phyloP scores from a whole-genome alignment of 768 basidiomycete genomes.

The Kwoniella mangroviensis region DNA sequence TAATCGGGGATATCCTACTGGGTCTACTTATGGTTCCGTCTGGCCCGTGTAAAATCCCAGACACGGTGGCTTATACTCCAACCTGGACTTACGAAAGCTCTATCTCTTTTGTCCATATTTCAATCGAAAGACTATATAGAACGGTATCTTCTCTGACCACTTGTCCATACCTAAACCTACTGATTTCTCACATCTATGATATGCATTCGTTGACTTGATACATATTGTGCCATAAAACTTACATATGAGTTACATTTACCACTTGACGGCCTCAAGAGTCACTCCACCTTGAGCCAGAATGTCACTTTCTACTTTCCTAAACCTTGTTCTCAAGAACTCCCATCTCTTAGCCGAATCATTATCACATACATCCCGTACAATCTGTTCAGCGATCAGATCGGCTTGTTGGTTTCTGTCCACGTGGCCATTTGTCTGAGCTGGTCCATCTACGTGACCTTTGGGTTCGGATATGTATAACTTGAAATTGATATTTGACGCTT shows the following conservation, averaged over 20 bases:
- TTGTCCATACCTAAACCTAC: too few relatives aligned
- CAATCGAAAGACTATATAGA: too few relatives aligned
- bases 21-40: not conserved
- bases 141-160: too few relatives aligned
- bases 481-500: conserved; percentile 13
- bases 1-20: not conserved
- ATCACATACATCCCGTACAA: conserved; percentile 63
- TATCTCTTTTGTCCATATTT: too few relatives aligned
- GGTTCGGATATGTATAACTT: not conserved
- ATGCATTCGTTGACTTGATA: too few relatives aligned
- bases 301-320: conserved; percentile 84
- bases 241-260: conserved; percentile 22
- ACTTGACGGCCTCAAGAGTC: conserved; percentile 49
- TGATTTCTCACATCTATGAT: too few relatives aligned
- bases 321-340: conserved; percentile 73
- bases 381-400: conserved; percentile 59
- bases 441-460: not conserved
- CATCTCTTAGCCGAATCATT: conserved; percentile 61
- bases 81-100: not conserved
- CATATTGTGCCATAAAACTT: too few relatives aligned
- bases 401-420: conserved; percentile 40
- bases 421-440: not conserved
- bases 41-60: not conserved
- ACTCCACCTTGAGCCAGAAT: conserved; percentile 58
- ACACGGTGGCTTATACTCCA: too few relatives aligned